These are phyloP conservation scores for Wickerhamiella bombiphila DNA, from an alignment of 805 yeast genomes.

Conservation along the genomic window DNA sequence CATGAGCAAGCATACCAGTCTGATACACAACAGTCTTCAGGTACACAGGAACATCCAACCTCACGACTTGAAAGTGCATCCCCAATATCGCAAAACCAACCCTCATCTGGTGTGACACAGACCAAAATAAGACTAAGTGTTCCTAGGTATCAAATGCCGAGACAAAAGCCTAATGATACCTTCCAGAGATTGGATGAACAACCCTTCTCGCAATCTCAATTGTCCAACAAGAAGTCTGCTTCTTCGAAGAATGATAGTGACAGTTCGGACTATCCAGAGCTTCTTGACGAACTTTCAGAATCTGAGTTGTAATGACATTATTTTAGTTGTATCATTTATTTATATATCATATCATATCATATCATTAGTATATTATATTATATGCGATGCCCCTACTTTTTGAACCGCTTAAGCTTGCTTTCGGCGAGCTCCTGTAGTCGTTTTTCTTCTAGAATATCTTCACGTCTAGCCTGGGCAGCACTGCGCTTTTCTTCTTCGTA, in stretches of 20 bases:
- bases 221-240: background rate
- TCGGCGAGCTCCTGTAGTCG: constrained; percentile 33
- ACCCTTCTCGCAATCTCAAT: background rate
- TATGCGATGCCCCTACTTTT: background rate
- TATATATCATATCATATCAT: background rate
- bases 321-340: no score
- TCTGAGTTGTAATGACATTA: constrained; percentile 20
- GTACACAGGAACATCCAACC: background rate
- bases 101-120: no score
- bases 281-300: constrained; percentile 30
- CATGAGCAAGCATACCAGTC: background rate
- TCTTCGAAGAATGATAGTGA: background rate
- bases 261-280: constrained; percentile 8
- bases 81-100: no score
- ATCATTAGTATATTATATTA: background rate
- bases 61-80: no score
- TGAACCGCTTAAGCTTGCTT: constrained; percentile 5
- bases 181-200: no score
- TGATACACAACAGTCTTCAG: background rate
- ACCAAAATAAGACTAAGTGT: background rate
- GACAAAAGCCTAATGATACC: background rate
- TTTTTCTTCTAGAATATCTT: constrained; percentile 55
- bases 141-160: background rate
- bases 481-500: constrained; percentile 69
- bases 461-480: constrained; percentile 50